phyloP scores from a whole-genome alignment of 1,139 yeast genomes.

The Candida tunisiensis region DNA sequence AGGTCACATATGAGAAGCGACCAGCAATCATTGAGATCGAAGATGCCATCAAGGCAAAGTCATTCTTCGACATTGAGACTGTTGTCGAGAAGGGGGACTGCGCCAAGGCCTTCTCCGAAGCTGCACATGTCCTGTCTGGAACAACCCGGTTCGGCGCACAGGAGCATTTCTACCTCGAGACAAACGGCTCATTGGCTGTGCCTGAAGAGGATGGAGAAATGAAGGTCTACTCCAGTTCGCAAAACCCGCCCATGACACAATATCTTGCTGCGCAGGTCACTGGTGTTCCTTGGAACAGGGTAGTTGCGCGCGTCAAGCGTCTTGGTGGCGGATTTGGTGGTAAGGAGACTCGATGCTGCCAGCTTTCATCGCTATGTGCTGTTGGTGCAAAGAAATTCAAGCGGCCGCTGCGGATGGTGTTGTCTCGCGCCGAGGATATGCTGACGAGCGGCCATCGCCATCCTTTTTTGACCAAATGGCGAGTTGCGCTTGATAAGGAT shows the following conservation, averaged over 20 bases:
- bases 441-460: conserved; percentile 27
- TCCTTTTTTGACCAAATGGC: conserved; percentile 27
- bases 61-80: conserved; percentile 19
- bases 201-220: conserved; percentile 29
- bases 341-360: conserved; percentile 29
- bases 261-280: conserved; percentile 23
- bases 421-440: conserved; percentile 28
- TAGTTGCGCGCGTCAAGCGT: conserved; percentile 26
- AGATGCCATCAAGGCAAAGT: conserved; percentile 23
- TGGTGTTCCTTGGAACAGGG: conserved; percentile 23
- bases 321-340: conserved; percentile 57
- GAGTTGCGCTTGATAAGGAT: conserved; percentile 24
- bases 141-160: conserved; percentile 26
- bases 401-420: conserved; percentile 25
- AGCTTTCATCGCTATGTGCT: conserved; percentile 29
- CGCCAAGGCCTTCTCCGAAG: conserved; percentile 19
- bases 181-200: conserved; percentile 25
- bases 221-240: conserved; percentile 25
- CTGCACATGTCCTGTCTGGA: conserved; percentile 23
- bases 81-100: conserved; percentile 23
- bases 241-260: conserved; percentile 27
- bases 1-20: conserved; percentile 24
- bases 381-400: conserved; percentile 34
- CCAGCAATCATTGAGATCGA: conserved; percentile 24
- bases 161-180: conserved; percentile 30